Evolutionary conservation across 108 stramenopile genomes (phyloP).

Genomic region (Bacterosira constricta): DNA sequence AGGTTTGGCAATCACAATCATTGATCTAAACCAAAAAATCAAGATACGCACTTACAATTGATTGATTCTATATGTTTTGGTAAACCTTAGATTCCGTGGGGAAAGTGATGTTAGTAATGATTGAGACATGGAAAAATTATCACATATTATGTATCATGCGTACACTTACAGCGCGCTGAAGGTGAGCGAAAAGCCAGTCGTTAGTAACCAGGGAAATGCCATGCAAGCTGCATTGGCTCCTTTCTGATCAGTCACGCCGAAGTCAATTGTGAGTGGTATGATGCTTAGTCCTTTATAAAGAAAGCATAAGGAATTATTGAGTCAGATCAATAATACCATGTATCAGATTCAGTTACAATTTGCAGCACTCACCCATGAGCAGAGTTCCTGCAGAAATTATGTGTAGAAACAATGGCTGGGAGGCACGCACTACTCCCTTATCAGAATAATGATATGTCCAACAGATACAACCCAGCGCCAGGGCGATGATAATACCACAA

Average conservation of each 20-base stretch:
- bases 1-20: too few species aligned
- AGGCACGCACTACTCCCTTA: conserved; percentile 52
- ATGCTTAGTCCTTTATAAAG: conserved; percentile 8
- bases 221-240: conserved; percentile 28
- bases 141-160: background rate
- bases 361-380: conserved; percentile 25
- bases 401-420: conserved; percentile 60
- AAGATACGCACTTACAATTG: too few species aligned
- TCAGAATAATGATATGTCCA: conserved; percentile 46
- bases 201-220: conserved; percentile 25
- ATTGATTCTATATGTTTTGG: conserved; percentile 23
- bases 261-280: conserved; percentile 41
- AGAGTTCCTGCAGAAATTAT: conserved; percentile 45
- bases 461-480: conserved; percentile 37
- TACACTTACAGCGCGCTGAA: conserved; percentile 26
- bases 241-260: background rate
- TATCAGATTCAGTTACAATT: too few species aligned
- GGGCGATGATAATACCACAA: conserved; percentile 10
- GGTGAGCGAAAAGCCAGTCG: conserved; percentile 20
- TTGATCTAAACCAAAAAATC: too few species aligned
- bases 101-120: too few species aligned
- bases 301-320: background rate
- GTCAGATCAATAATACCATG: too few species aligned
- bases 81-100: too few species aligned
- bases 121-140: background rate